Percentiles rank a stretch among this genome's conserved stretches.
phyloP scores from a whole-genome alignment of 768 basidiomycete species.

The Nidularia pulvinata region DNA sequence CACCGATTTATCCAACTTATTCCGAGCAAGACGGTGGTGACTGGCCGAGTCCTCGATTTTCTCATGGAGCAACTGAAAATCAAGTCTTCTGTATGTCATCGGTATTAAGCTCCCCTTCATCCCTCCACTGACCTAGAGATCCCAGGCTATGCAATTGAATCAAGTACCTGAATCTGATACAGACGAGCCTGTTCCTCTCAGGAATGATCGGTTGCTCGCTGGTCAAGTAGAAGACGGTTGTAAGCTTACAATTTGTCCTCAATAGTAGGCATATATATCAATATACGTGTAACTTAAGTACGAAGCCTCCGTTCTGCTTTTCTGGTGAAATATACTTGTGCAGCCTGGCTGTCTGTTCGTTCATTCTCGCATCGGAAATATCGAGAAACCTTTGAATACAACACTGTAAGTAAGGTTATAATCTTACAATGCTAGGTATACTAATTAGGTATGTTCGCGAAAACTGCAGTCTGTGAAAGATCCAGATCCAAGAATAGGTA shows the following conservation, averaged over 20 bases:
- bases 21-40: slow-evolving; percentile 42
- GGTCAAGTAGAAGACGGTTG: slow-evolving; percentile 58
- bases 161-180: slow-evolving; percentile 17
- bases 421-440: slow-evolving; percentile 43
- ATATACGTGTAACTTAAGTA: not conserved
- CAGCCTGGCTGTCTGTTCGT: no score
- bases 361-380: not conserved
- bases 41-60: slow-evolving; percentile 66
- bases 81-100: no score
- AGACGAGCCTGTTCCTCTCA: slow-evolving; percentile 25
- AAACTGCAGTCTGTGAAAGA: slow-evolving; percentile 14
- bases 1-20: not conserved
- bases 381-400: slow-evolving; percentile 29
- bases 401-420: slow-evolving; percentile 34
- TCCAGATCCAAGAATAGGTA: slow-evolving; percentile 8
- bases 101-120: no score
- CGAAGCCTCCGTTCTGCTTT: no score
- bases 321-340: no score
- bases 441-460: slow-evolving; percentile 20
- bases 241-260: slow-evolving; percentile 16
- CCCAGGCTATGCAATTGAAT: slow-evolving; percentile 41
- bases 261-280: not conserved
- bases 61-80: slow-evolving; percentile 32
- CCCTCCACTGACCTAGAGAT: no score
- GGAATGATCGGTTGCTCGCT: slow-evolving; percentile 46